Conservation (phyloP, 495 filamentous ascomycete genomes). For the Aspergillus ellipticus region DNA sequence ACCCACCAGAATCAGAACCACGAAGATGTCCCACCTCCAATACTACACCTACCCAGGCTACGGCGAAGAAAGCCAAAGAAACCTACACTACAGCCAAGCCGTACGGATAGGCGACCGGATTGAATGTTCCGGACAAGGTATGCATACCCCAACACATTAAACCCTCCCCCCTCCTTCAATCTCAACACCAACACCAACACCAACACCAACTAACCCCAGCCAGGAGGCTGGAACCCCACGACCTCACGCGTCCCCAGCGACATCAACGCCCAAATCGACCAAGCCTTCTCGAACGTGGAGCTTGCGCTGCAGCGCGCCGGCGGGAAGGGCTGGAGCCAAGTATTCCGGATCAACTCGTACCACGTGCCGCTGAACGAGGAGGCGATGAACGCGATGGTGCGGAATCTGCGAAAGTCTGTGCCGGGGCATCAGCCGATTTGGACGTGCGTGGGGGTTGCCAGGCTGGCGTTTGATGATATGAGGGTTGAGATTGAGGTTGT, state of each 20-base stretch:
- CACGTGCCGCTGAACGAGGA: slow-evolving; percentile 22
- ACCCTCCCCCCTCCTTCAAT: too few relatives aligned
- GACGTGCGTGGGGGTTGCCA: slow-evolving; percentile 34
- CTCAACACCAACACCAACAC: too few relatives aligned
- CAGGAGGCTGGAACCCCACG: slow-evolving; percentile 39
- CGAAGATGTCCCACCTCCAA: too few relatives aligned
- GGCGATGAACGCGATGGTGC: slow-evolving; percentile 7
- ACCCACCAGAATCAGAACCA: too few relatives aligned
- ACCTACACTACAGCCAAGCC: slow-evolving; percentile 39
- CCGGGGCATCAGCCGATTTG: slow-evolving; percentile 44
- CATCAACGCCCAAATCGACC: slow-evolving; percentile 37
- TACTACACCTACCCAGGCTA: too few relatives aligned
- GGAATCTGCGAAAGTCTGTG: slow-evolving; percentile 37
- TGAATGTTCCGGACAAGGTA: slow-evolving; percentile 46
- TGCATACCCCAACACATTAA: too few relatives aligned
- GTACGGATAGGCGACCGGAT: slow-evolving; percentile 41
- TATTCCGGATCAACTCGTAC: slow-evolving; percentile 44
- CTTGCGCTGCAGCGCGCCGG: slow-evolving; percentile 36
- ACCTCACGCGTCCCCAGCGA: slow-evolving; percentile 24
- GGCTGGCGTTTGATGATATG: slow-evolving; percentile 36
- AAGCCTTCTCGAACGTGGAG: slow-evolving; percentile 51
- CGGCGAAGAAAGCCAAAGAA: too few relatives aligned
- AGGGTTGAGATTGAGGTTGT: slow-evolving; percentile 48
- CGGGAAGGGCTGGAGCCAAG: slow-evolving; percentile 49
- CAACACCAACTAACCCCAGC: too few relatives aligned